These are phyloP conservation scores for Austroboletus novae-zelandiae DNA, from an alignment of 1,284 basidiomycete species.

Conservation along the genomic window DNA sequence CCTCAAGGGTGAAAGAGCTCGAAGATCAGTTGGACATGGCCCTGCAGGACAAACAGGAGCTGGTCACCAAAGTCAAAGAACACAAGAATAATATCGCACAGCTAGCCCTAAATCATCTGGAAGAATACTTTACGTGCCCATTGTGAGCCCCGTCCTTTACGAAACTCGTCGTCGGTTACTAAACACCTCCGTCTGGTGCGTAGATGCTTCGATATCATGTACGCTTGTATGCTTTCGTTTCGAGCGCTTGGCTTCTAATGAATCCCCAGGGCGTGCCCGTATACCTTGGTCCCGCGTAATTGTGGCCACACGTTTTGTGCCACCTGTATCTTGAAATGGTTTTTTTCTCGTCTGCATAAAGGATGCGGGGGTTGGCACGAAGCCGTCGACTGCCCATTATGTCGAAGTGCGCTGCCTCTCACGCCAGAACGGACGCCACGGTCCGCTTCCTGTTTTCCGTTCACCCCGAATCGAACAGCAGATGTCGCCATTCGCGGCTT, in stretches of 20 bases:
- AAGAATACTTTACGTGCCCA: conserved; percentile 50
- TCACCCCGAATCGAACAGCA: conserved; percentile 58
- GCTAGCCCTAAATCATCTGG: conserved; percentile 46
- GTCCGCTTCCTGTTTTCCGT: conserved; percentile 51
- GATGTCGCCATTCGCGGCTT: conserved; percentile 47
- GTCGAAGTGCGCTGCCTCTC: conserved; percentile 50
- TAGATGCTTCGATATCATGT: conserved; percentile 45
- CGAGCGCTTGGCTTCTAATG: conserved; percentile 9
- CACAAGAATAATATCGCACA: conserved; percentile 34
- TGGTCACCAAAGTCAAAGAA: conserved; percentile 38
- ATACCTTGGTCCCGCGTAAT: conserved; percentile 48
- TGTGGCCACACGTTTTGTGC: conserved; percentile 70
- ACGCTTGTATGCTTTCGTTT: conserved; percentile 15
- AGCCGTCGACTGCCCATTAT: conserved; percentile 62
- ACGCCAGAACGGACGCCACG: conserved; percentile 52
- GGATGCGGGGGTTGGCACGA: conserved; percentile 65
- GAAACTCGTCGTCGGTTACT: conserved; percentile 7
- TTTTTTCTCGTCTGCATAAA: conserved; percentile 59
- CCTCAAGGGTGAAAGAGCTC: conserved; percentile 23
- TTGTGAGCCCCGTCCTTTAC: conserved; percentile 17
- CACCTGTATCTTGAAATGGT: conserved; percentile 62
- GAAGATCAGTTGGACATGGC: conserved; percentile 38
- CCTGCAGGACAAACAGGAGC: conserved; percentile 39
- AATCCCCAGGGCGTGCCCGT: conserved; percentile 52
- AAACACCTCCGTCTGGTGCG: conserved; percentile 16